A percentile compares a stretch with the other conserved stretches of the same genome.
These are phyloP conservation scores for Vicia sativa DNA, from an alignment of 306 rosid species.

Conservation along the genomic window DNA sequence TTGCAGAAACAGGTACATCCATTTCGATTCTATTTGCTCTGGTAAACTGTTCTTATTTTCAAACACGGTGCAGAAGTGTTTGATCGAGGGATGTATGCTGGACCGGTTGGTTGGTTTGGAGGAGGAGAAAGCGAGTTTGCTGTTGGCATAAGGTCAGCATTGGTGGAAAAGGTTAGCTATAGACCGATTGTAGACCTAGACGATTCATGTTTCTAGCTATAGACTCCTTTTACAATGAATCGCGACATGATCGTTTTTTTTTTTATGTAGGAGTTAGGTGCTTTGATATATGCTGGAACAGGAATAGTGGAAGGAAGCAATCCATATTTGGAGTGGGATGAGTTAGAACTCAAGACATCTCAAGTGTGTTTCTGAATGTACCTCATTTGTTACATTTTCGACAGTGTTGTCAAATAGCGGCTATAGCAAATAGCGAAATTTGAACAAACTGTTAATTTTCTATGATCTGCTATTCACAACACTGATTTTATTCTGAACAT, in stretches of 20 bases:
- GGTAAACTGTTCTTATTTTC: constrained; percentile 19
- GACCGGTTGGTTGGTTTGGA: constrained; percentile 99
- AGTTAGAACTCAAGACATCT: constrained; percentile 88
- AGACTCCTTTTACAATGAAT: constrained; percentile 15
- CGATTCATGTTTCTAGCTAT: constrained; percentile 10
- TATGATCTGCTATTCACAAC: background rate
- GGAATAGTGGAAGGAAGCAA: constrained; percentile 94
- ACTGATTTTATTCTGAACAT: constrained; percentile 34
- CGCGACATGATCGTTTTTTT: constrained; percentile 24
- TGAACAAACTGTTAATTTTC: background rate
- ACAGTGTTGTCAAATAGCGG: background rate
- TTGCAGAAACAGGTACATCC: constrained; percentile 79
- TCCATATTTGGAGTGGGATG: constrained; percentile 90
- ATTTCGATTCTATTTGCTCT: constrained; percentile 23
- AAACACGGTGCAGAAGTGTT: constrained; percentile 63
- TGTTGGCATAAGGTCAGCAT: constrained; percentile 93
- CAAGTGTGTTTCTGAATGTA: constrained; percentile 56
- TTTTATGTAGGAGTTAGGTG: constrained; percentile 67
- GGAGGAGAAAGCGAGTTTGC: constrained; percentile 99
- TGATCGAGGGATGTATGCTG: constrained; percentile 98
- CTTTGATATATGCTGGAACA: constrained; percentile 89
- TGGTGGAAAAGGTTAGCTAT: constrained; percentile 76
- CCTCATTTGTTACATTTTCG: background rate
- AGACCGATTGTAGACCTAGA: background rate
- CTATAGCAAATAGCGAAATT: background rate